A percentile compares a stretch with the other conserved stretches of the same genome.
Evolutionary conservation across 1,139 yeast species (phyloP).

Genomic region (Pichiaceae sp.): DNA sequence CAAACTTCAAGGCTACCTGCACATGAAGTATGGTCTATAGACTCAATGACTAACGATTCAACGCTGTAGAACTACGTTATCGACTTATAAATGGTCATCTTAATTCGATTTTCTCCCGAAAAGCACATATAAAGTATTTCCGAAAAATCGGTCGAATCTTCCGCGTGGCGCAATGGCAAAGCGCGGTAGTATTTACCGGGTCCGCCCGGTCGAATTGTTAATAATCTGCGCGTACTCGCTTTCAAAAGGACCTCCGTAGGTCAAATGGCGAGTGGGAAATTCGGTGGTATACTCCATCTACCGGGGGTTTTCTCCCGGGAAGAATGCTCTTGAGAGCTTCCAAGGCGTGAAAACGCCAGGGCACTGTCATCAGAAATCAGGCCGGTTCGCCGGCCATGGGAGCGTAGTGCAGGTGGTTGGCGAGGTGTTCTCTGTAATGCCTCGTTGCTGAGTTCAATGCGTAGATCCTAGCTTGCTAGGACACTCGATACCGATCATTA

Average conservation of each 20-base stretch:
- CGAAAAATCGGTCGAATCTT: neutral
- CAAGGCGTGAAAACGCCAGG: conserved; percentile 64
- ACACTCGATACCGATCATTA: conserved; percentile 84
- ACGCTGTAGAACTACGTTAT: no score
- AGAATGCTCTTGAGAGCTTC: conserved; percentile 58
- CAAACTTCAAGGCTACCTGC: neutral
- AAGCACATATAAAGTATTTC: no score
- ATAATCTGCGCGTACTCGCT: conserved; percentile 63
- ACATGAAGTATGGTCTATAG: neutral
- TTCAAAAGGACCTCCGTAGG: conserved; percentile 31
- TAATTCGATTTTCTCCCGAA: no score
- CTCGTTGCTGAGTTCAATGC: conserved; percentile 72
- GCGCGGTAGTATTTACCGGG: neutral
- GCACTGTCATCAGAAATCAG: conserved; percentile 61
- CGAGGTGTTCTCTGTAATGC: conserved; percentile 24
- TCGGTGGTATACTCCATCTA: conserved; percentile 70
- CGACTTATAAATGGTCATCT: no score
- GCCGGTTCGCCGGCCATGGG: conserved; percentile 37
- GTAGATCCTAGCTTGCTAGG: conserved; percentile 40
- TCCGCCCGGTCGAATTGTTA: conserved; percentile 4
- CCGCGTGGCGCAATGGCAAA: conserved; percentile 2
- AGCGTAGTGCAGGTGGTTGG: conserved; percentile 72
- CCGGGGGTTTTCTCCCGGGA: conserved; percentile 41
- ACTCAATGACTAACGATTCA: no score
- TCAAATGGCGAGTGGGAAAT: conserved; percentile 66